Percentiles rank a stretch among this genome's conserved stretches.
phyloP scores from a whole-genome alignment of 352 stramenopile species.

The Peronospora farinosa region DNA sequence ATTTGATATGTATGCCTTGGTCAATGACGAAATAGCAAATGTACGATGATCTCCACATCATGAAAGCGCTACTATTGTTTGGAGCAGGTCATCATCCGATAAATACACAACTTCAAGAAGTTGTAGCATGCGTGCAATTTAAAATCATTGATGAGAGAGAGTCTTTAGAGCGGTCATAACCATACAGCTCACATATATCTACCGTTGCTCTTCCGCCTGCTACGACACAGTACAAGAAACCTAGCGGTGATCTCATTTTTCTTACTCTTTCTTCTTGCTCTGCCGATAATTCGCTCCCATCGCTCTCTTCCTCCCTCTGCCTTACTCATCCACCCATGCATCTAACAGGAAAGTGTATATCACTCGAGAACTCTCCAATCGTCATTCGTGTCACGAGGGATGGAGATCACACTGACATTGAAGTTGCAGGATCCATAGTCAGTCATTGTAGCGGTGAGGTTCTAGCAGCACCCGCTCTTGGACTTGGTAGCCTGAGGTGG shows the following conservation, averaged over 20 bases:
- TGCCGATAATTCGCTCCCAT: slow-evolving; percentile 11
- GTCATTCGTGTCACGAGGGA: slow-evolving; percentile 14
- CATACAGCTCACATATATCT: slow-evolving; percentile 31
- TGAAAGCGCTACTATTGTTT: background rate
- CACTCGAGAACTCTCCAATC: slow-evolving; percentile 9
- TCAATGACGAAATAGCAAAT: slow-evolving; percentile 14
- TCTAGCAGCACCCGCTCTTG: slow-evolving; percentile 79
- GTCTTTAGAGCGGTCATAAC: slow-evolving; percentile 26
- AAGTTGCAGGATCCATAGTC: slow-evolving; percentile 30
- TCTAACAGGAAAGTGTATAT: slow-evolving; percentile 14
- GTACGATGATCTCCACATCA: slow-evolving; percentile 7
- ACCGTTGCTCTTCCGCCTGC: slow-evolving; percentile 13
- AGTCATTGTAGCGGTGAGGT: slow-evolving; percentile 20
- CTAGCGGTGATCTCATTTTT: slow-evolving; percentile 18
- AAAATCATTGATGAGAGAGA: slow-evolving; percentile 18
- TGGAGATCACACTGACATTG: slow-evolving; percentile 22
- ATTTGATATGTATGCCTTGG: slow-evolving; percentile 18
- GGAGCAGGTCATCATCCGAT: background rate
- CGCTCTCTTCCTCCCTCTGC: slow-evolving; percentile 3
- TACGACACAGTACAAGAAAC: slow-evolving; percentile 1
- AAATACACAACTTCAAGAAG: slow-evolving; percentile 1
- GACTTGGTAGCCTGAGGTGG: slow-evolving; percentile 69
- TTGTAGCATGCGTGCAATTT: slow-evolving; percentile 4
- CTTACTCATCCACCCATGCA: slow-evolving; percentile 11
- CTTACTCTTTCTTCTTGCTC: slow-evolving; percentile 15